Evolutionary conservation across 2,329 filamentous ascomycete species (phyloP).

Genomic region (Aspergillus eucalypticola): DNA sequence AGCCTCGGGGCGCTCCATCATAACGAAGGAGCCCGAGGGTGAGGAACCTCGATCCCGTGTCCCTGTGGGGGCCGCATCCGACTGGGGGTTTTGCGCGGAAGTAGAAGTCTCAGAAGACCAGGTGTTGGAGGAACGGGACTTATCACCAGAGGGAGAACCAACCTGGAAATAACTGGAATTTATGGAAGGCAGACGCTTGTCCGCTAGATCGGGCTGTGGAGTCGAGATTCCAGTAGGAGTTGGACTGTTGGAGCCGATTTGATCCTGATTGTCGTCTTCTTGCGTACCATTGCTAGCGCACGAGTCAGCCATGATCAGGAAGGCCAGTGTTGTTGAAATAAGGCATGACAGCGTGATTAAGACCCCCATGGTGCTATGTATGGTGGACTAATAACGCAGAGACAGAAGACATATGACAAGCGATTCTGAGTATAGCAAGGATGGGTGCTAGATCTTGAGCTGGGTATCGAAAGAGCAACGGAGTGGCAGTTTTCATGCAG

Average conservation of each 20-base stretch:
- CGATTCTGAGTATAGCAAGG: not conserved
- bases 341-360: conserved; percentile 11
- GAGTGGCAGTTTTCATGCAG: not conserved
- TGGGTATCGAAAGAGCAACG: not conserved
- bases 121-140: conserved; percentile 50
- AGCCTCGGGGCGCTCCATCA: conserved; percentile 42
- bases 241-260: conserved; percentile 70
- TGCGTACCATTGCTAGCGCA: conserved; percentile 30
- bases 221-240: conserved; percentile 90
- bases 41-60: conserved; percentile 30
- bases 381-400: not conserved
- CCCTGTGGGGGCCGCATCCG: conserved; percentile 26
- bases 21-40: conserved; percentile 45
- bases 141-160: conserved; percentile 82
- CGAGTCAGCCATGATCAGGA: conserved; percentile 29
- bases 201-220: conserved; percentile 86
- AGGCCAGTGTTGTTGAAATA: not conserved
- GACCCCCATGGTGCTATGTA: conserved; percentile 8
- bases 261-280: conserved; percentile 46
- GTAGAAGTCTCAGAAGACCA: conserved; percentile 35
- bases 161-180: conserved; percentile 99
- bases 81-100: conserved; percentile 27
- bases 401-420: not conserved
- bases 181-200: conserved; percentile 94
- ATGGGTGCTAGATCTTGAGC: not conserved